Base-by-base conservation (phyloP, 495 filamentous ascomycete genomes). In the Choiromyces venosus region DNA sequence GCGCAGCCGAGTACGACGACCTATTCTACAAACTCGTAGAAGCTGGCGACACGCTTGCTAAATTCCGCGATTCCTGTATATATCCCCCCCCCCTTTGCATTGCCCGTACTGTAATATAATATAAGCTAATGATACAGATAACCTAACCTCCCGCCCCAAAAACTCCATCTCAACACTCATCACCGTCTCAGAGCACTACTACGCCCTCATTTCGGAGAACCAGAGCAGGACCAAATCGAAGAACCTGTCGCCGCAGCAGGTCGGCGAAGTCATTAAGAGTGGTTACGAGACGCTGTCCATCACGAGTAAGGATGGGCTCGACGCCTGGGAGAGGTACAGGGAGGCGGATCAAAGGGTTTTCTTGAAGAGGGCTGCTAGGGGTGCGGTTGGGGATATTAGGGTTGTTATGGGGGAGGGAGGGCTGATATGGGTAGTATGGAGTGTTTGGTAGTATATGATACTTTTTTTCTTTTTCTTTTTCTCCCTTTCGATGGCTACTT, bases 1-100 rank as follows among this genome's bases (percentile, higher is more conserved):
- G 91, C 71, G 88, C 93, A 33, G 86, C 91, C 46, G 90, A 91
- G 33, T 97, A 97, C 82, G 95, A 99, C 79, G 96, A 98, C 80
- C 86, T 99, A 16, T 97, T 99, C 83, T 99, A 99, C 86, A 99
- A 99, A 83, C 86, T 99, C 19, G 92, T 98, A 66, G 95, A 99
- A 82, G 91, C 88, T 21, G 93, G 93, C 4, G 92, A 97, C 66
- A 87, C 93, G 42, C 86, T 99, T 46, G 83, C 87, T 36, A 93
- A 92, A 82, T 97, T 97, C 83, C 87, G 93, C 33, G 89, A 91
- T 76, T 89, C 86, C 3, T 97, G 93, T 82, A 79, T 37, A 42
- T 68, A 65, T 70, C 44, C 29, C 42, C 36, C 36, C 18, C 29
- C 16, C 66, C 37, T 39, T 9, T 25, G 36, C 33, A 35, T 52